Evolutionary conservation across 202 grass and related monocot species (phyloP).

Genomic region (Setaria italica): DNA sequence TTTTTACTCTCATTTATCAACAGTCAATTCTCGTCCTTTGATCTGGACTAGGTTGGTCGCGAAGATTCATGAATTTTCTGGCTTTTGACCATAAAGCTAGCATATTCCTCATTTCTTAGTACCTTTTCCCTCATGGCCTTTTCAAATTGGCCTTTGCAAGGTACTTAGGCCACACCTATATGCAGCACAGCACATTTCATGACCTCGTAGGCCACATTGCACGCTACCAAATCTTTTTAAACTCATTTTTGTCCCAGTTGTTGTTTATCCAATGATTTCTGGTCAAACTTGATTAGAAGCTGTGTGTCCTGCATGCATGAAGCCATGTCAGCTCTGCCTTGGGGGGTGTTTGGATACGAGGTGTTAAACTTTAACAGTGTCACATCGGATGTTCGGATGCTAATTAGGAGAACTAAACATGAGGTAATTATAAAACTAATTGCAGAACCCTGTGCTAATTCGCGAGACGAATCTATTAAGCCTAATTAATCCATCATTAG

Average conservation of each 20-base stretch:
- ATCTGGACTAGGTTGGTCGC: background rate
- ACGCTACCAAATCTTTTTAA: background rate
- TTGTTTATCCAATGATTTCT: background rate
- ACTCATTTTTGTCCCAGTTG: background rate
- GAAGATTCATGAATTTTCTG: background rate
- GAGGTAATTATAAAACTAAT: too few species aligned
- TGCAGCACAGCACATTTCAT: background rate
- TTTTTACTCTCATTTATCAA: background rate
- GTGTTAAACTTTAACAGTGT: too few species aligned
- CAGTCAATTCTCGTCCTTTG: background rate
- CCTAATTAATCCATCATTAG: too few species aligned
- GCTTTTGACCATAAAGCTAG: background rate
- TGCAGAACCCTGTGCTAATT: too few species aligned
- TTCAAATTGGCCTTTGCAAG: slow-evolving; percentile 30
- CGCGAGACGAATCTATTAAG: too few species aligned
- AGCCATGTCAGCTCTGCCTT: slow-evolving; percentile 30
- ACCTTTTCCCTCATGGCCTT: background rate
- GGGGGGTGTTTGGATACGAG: too few species aligned
- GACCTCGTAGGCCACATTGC: slow-evolving; percentile 5
- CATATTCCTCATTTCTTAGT: background rate
- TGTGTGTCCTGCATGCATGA: slow-evolving; percentile 35
- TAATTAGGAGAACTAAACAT: too few species aligned
- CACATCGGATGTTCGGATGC: too few species aligned
- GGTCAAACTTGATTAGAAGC: slow-evolving; percentile 26
- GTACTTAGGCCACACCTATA: slow-evolving; percentile 36